phyloP scores from a whole-genome alignment of 192 early-diverging fungal species.

The Jimgerdemannia lactiflua region DNA sequence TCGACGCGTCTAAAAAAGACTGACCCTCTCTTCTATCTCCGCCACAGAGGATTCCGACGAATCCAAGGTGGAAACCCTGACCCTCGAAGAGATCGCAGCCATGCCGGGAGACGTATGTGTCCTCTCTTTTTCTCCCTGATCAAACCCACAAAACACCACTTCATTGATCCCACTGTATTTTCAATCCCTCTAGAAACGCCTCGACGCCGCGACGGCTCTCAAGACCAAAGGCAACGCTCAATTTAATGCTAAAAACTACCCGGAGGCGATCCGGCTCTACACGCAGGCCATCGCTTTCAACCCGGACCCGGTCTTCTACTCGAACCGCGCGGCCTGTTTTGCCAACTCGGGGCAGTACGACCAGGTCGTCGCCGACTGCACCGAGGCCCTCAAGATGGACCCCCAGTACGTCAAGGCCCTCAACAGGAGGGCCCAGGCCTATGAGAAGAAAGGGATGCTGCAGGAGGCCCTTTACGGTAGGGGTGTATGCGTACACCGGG shows the following conservation, averaged over 20 bases:
- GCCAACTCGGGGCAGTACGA: conserved; percentile 69
- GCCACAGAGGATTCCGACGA: conserved; percentile 1
- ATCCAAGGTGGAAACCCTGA: conserved; percentile 38
- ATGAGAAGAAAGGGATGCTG: conserved; percentile 43
- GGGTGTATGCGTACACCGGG: neutral
- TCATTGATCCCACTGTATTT: too few species aligned
- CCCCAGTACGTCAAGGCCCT: conserved; percentile 83
- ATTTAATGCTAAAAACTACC: conserved; percentile 80
- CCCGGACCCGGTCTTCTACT: conserved; percentile 84
- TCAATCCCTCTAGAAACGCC: conserved; percentile 35
- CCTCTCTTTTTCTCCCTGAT: neutral
- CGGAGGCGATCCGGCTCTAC: conserved; percentile 85
- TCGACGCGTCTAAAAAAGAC: conserved; percentile 7
- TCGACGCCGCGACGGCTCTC: conserved; percentile 66
- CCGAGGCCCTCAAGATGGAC: conserved; percentile 77
- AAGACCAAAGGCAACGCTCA: conserved; percentile 89
- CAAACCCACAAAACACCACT: neutral
- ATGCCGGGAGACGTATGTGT: conserved; percentile 34
- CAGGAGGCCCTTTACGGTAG: conserved; percentile 55
- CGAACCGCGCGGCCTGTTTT: conserved; percentile 95
- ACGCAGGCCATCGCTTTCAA: conserved; percentile 83
- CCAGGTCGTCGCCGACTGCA: conserved; percentile 84
- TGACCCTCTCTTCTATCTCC: neutral
- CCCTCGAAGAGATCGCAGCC: conserved; percentile 44
- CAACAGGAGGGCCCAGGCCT: conserved; percentile 58